phyloP scores from a whole-genome alignment of 2,329 filamentous ascomycete genomes.

The Escovopsis sp. region DNA sequence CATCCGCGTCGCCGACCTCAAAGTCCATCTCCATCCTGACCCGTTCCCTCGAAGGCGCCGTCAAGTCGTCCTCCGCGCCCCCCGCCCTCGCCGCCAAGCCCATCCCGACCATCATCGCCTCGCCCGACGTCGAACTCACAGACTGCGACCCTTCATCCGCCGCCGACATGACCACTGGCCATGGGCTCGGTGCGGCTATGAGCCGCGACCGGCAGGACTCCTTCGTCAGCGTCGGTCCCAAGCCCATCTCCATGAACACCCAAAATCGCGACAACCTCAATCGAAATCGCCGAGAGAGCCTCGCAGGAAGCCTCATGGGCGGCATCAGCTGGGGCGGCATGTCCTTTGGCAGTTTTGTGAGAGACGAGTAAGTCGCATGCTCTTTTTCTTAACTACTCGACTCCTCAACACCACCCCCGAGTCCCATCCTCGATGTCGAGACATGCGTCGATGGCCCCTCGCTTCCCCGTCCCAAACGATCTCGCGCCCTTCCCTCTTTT shows the following conservation, averaged over 20 bases:
- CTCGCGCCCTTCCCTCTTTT: neutral
- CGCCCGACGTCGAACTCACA: constrained; percentile 12
- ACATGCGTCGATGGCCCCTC: neutral
- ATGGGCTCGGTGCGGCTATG: constrained; percentile 39
- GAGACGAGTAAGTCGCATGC: constrained; percentile 69
- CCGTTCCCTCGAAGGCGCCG: constrained; percentile 8
- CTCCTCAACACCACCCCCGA: too few species aligned
- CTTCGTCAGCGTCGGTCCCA: constrained; percentile 48
- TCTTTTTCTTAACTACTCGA: constrained; percentile 5
- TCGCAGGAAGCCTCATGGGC: constrained; percentile 51
- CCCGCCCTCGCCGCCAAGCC: constrained; percentile 11
- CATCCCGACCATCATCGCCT: constrained; percentile 11
- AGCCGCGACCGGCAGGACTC: constrained; percentile 47
- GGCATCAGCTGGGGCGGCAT: constrained; percentile 97
- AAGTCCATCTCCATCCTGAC: constrained; percentile 22
- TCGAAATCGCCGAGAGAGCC: constrained; percentile 43
- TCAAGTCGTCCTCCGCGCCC: constrained; percentile 11
- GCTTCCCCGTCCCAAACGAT: neutral
- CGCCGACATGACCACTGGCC: constrained; percentile 42
- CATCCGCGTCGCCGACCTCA: constrained; percentile 11
- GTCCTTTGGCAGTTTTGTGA: constrained; percentile 91
- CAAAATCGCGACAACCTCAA: constrained; percentile 43
- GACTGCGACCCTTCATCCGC: constrained; percentile 14
- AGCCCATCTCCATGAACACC: constrained; percentile 52
- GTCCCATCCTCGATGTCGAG: too few species aligned